phyloP scores from a whole-genome alignment of 306 rosid species.

The Cicer arietinum region DNA sequence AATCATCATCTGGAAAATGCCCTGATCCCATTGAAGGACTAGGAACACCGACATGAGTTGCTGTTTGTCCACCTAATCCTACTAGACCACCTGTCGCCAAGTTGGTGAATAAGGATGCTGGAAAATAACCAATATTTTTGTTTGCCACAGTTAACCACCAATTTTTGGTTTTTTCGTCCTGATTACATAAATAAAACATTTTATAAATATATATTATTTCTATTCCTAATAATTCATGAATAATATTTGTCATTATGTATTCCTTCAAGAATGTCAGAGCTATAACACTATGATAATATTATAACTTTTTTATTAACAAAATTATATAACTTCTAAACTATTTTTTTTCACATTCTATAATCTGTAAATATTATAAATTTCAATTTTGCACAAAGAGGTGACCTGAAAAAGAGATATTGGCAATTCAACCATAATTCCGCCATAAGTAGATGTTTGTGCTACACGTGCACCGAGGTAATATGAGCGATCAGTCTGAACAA shows the following conservation, averaged over 20 bases:
- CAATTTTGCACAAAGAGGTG: not conserved
- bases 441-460: not conserved
- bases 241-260: too few species aligned
- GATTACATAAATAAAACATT: not conserved
- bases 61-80: conserved; percentile 39
- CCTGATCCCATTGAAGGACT: conserved; percentile 38
- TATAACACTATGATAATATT: too few species aligned
- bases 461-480: not conserved
- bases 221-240: too few species aligned
- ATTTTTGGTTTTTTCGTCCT: not conserved
- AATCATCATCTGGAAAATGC: not conserved
- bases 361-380: not conserved
- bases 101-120: not conserved
- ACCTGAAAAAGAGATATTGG: not conserved
- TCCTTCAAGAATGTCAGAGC: not conserved
- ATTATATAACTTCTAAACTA: not conserved
- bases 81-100: not conserved
- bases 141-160: not conserved
- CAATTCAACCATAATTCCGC: rapidly evolving
- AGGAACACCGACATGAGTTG: not conserved
- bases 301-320: too few species aligned
- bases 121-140: conserved; percentile 17
- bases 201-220: not conserved
- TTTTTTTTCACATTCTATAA: not conserved
- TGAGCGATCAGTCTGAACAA: not conserved